Conservation (phyloP, 2,329 filamentous ascomycete genomes). For the Botrytis squamosa region DNA sequence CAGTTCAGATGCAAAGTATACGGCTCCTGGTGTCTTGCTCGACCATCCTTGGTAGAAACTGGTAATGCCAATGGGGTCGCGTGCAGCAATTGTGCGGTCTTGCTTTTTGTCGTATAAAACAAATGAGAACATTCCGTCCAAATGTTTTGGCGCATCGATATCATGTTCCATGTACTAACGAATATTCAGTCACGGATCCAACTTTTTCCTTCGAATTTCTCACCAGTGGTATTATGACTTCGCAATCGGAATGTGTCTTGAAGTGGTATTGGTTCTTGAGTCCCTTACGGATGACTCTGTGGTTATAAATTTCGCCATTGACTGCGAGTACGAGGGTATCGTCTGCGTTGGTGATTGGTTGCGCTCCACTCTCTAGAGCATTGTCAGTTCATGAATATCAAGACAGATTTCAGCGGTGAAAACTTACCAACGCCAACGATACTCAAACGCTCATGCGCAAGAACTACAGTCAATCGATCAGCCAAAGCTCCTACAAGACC, state of each 20-base stretch:
- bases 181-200: slow-evolving; percentile 23
- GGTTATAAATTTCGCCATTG: slow-evolving; percentile 99
- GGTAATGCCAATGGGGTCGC: slow-evolving; percentile 95
- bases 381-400: slow-evolving; percentile 15
- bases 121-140: slow-evolving; percentile 99
- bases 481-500: slow-evolving; percentile 11
- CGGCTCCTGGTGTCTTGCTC: slow-evolving; percentile 75
- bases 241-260: slow-evolving; percentile 98
- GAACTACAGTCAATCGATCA: slow-evolving; percentile 55
- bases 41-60: slow-evolving; percentile 96
- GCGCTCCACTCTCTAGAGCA: slow-evolving; percentile 73
- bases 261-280: slow-evolving; percentile 86
- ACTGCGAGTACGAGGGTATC: slow-evolving; percentile 86
- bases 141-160: slow-evolving; percentile 84
- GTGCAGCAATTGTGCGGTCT: slow-evolving; percentile 88
- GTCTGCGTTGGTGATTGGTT: slow-evolving; percentile 92
- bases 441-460: slow-evolving; percentile 95
- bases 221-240: slow-evolving; percentile 97
- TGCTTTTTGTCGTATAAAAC: slow-evolving; percentile 95
- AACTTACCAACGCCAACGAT: slow-evolving; percentile 75
- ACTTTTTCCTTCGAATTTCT: slow-evolving; percentile 36
- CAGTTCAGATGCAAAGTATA: slow-evolving; percentile 96
- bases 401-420: background rate
- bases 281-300: slow-evolving; percentile 86
- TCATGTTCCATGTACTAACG: slow-evolving; percentile 85